These are phyloP conservation scores for Fusarium guadeloupense DNA, from an alignment of 2,329 filamentous ascomycete genomes.

Conservation along the genomic window DNA sequence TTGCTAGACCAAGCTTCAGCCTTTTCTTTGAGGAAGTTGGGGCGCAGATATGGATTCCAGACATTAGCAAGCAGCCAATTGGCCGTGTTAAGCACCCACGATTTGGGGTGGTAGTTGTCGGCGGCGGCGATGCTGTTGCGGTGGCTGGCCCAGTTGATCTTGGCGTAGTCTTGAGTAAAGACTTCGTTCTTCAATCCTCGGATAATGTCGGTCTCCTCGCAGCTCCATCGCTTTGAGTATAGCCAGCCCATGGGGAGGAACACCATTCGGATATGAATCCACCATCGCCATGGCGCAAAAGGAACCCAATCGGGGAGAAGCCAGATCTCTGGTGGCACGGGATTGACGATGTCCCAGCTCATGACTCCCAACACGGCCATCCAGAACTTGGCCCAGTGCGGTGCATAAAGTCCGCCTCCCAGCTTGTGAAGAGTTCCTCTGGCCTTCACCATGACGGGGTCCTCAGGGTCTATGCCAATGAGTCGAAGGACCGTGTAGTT, in stretches of 20 bases:
- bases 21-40: constrained; percentile 69
- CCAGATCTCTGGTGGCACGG: constrained; percentile 93
- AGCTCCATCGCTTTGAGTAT: constrained; percentile 83
- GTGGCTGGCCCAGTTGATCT: constrained; percentile 79
- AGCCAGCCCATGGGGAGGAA: constrained; percentile 92
- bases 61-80: constrained; percentile 84
- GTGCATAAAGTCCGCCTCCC: constrained; percentile 83
- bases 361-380: constrained; percentile 83
- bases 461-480: constrained; percentile 83
- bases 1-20: constrained; percentile 86
- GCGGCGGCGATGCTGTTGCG: constrained; percentile 81
- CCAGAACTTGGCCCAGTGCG: constrained; percentile 99
- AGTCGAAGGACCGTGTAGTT: constrained; percentile 87
- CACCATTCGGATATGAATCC: constrained; percentile 98
- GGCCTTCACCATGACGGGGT: constrained; percentile 86
- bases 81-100: constrained; percentile 78
- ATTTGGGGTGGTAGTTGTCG: constrained; percentile 95
- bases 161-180: constrained; percentile 79
- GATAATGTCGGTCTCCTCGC: constrained; percentile 78
- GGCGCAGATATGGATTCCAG: constrained; percentile 81
- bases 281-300: constrained; percentile 92
- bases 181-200: constrained; percentile 80
- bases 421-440: constrained; percentile 83
- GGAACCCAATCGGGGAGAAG: constrained; percentile 90
- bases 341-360: constrained; percentile 93